Evolutionary conservation across 768 basidiomycete species (phyloP).

Genomic region (Pulveroboletus sp.): DNA sequence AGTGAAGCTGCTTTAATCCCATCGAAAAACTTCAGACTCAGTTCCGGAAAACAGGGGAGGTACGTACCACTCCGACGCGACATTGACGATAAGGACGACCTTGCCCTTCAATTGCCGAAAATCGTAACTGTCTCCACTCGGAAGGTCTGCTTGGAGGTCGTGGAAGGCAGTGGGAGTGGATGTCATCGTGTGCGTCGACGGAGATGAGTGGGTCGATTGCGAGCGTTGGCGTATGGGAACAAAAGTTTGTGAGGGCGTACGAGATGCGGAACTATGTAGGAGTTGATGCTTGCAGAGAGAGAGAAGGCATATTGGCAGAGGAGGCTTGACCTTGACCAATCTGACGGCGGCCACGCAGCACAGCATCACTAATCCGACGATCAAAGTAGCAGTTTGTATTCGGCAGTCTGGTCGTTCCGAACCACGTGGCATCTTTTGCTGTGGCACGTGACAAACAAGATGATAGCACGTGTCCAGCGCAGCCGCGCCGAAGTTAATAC

Average conservation of each 20-base stretch:
- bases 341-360: background rate
- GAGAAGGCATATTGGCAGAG: background rate
- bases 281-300: background rate
- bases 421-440: no score
- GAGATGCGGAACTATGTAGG: background rate
- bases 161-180: slow-evolving; percentile 46
- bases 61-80: slow-evolving; percentile 62
- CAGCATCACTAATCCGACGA: background rate
- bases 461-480: no score
- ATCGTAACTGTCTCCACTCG: slow-evolving; percentile 49
- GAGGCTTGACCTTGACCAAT: background rate
- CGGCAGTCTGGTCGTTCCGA: background rate
- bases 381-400: background rate
- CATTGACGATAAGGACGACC: slow-evolving; percentile 74
- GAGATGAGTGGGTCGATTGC: slow-evolving; percentile 9
- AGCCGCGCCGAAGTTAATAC: no score
- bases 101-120: slow-evolving; percentile 73
- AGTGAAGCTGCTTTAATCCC: slow-evolving; percentile 65
- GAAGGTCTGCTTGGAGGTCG: slow-evolving; percentile 61
- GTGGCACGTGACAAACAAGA: no score
- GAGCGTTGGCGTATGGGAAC: background rate
- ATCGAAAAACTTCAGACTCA: background rate
- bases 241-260: background rate
- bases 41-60: background rate
- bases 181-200: slow-evolving; percentile 20